These are phyloP conservation scores for Phyllachora maydis DNA, from an alignment of 2,329 filamentous ascomycete species.

Conservation along the genomic window DNA sequence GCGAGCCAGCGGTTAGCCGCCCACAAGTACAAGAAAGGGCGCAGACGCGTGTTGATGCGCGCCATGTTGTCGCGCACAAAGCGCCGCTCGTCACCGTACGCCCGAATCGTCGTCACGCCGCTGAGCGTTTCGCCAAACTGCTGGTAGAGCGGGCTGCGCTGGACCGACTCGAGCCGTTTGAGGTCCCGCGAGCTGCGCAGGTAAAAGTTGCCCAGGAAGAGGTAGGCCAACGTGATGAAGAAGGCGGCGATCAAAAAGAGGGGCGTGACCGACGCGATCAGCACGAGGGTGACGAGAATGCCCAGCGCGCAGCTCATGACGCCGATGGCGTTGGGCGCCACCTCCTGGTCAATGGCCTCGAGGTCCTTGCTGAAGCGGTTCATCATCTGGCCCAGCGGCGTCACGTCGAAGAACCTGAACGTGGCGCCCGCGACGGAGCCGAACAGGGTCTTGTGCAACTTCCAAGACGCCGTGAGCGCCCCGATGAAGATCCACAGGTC, in stretches of 20 bases:
- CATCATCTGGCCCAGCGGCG: constrained; percentile 88
- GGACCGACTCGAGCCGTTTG: constrained; percentile 84
- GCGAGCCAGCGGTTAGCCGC: constrained; percentile 92
- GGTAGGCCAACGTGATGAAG: constrained; percentile 70
- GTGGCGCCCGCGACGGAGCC: constrained; percentile 66
- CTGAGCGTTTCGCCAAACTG: constrained; percentile 92
- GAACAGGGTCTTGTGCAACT: constrained; percentile 64
- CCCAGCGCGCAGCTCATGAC: constrained; percentile 42
- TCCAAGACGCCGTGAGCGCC: constrained; percentile 70
- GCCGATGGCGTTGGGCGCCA: constrained; percentile 74
- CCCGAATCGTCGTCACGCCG: constrained; percentile 90
- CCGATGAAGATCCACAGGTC: constrained; percentile 86
- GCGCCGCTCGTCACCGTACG: constrained; percentile 81
- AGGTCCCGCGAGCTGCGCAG: constrained; percentile 83
- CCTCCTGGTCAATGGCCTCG: constrained; percentile 86
- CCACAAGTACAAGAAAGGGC: constrained; percentile 94
- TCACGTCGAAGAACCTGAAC: constrained; percentile 96
- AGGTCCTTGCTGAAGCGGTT: constrained; percentile 98
- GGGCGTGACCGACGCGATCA: constrained; percentile 80
- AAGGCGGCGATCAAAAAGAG: constrained; percentile 72
- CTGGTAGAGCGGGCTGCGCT: constrained; percentile 88
- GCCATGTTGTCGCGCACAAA: constrained; percentile 83
- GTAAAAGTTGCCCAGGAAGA: constrained; percentile 71
- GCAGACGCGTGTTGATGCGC: constrained; percentile 75
- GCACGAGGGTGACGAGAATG: constrained; percentile 63